Evolutionary conservation across 2,329 filamentous ascomycete genomes (phyloP).

Genomic region (Aspergillus sojae): DNA sequence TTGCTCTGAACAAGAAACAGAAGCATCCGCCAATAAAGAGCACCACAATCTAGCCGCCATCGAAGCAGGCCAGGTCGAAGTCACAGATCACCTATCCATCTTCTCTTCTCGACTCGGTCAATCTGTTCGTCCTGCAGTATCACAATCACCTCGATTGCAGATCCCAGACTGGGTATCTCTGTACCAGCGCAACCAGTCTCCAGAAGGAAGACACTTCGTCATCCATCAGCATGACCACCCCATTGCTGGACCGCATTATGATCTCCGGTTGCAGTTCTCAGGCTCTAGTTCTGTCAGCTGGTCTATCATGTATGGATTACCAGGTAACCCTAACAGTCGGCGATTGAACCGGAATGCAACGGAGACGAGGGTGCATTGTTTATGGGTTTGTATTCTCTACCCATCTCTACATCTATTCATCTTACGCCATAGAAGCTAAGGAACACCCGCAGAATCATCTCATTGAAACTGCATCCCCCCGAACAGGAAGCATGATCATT

Average conservation of each 20-base stretch:
- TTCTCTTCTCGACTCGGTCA: slow-evolving; percentile 48
- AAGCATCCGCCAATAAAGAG: neutral
- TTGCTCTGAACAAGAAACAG: neutral
- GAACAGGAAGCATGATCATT: slow-evolving; percentile 62
- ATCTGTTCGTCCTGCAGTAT: slow-evolving; percentile 26
- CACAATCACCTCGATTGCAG: slow-evolving; percentile 36
- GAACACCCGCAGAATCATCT: slow-evolving; percentile 56
- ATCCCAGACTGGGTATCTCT: slow-evolving; percentile 49
- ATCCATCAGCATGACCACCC: slow-evolving; percentile 76
- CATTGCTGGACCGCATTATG: slow-evolving; percentile 68
- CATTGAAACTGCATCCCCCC: slow-evolving; percentile 58
- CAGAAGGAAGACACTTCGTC: slow-evolving; percentile 62
- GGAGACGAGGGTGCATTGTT: slow-evolving; percentile 63
- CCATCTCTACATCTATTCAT: too few relatives aligned
- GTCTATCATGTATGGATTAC: slow-evolving; percentile 65
- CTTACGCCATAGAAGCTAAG: neutral
- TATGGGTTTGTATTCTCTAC: slow-evolving; percentile 51
- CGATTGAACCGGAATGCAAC: slow-evolving; percentile 62
- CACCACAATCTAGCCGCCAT: slow-evolving; percentile 45
- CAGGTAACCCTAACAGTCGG: slow-evolving; percentile 59
- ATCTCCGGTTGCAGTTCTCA: slow-evolving; percentile 71
- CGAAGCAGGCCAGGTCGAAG: slow-evolving; percentile 53
- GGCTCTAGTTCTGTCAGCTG: slow-evolving; percentile 66
- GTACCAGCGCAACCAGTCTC: slow-evolving; percentile 51
- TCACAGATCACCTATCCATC: slow-evolving; percentile 53